Evolutionary conservation across 192 early-diverging fungal genomes (phyloP).

Genomic region (Phlyctochytrium bullatum): DNA sequence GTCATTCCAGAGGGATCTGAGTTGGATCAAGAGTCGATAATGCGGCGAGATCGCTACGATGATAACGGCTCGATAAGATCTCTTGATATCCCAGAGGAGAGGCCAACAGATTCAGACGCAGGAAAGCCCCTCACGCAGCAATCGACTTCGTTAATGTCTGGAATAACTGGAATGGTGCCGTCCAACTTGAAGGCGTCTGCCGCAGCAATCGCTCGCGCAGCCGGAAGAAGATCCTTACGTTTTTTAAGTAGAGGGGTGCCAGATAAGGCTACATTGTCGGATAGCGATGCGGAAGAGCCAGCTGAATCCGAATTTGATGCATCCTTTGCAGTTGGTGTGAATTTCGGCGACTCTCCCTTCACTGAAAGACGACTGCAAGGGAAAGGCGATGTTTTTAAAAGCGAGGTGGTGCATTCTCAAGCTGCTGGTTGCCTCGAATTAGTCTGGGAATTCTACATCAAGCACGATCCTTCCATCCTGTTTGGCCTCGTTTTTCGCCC

Average conservation of each 20-base stretch:
- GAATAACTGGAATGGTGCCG: constrained; percentile 1
- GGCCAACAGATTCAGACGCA: too few species aligned
- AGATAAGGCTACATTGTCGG: too few species aligned
- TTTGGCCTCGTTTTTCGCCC: constrained; percentile 28
- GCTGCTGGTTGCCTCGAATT: constrained; percentile 7
- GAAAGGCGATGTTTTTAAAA: constrained; percentile 11
- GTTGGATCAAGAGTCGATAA: too few species aligned
- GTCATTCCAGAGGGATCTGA: too few species aligned
- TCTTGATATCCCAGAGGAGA: too few species aligned
- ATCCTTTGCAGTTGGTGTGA: constrained; percentile 9
- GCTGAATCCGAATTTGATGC: background rate
- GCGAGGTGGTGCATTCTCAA: constrained; percentile 12
- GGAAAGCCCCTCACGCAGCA: background rate
- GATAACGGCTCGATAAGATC: too few species aligned
- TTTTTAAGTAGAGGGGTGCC: constrained; percentile 3
- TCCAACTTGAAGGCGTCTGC: constrained; percentile 1
- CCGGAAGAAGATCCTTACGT: background rate
- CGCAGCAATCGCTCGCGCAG: background rate
- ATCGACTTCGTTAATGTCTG: background rate
- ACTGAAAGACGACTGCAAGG: background rate
- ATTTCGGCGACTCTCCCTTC: background rate
- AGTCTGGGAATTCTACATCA: constrained; percentile 28
- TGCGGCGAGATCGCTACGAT: too few species aligned
- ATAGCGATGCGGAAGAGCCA: too few species aligned
- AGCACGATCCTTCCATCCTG: constrained; percentile 14